Evolutionary conservation across 1,284 basidiomycete species (phyloP).

Genomic region (Xerocomus amazonicus): DNA sequence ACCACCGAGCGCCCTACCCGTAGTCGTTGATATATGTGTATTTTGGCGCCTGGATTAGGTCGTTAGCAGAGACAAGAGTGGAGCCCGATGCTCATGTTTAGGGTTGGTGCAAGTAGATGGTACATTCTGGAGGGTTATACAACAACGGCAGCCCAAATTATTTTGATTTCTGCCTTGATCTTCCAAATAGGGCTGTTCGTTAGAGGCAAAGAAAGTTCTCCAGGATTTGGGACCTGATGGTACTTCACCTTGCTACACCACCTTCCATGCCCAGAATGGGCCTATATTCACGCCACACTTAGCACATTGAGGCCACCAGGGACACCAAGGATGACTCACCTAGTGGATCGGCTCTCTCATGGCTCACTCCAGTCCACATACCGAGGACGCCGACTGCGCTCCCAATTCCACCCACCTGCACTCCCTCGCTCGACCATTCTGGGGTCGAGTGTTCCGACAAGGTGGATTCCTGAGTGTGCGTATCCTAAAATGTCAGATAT

Average conservation of each 20-base stretch:
- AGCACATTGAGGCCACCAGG: not conserved
- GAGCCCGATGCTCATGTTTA: too few relatives aligned
- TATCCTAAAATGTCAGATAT: constrained; percentile 18
- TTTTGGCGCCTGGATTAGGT: too few relatives aligned
- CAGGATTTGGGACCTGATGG: too few relatives aligned
- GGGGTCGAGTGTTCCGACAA: constrained; percentile 21
- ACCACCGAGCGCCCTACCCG: too few relatives aligned
- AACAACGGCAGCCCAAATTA: too few relatives aligned
- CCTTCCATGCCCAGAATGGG: constrained; percentile 58
- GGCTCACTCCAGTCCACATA: constrained; percentile 57
- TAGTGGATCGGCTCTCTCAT: constrained; percentile 44
- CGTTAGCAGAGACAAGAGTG: too few relatives aligned
- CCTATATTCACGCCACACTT: constrained; percentile 29
- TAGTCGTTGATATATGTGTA: too few relatives aligned
- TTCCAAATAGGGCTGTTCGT: too few relatives aligned
- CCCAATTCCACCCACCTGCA: constrained; percentile 53
- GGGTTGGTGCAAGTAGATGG: too few relatives aligned
- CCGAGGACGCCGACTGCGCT: constrained; percentile 52
- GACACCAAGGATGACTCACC: constrained; percentile 34
- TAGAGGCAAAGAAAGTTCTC: too few relatives aligned
- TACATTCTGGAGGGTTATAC: too few relatives aligned
- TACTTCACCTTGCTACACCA: constrained; percentile 18
- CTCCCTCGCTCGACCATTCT: constrained; percentile 53
- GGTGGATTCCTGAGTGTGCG: constrained; percentile 24
- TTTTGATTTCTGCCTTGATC: too few relatives aligned